These are phyloP conservation scores for Exserohilum turcica DNA, from an alignment of 2,329 filamentous ascomycete genomes.

Conservation along the genomic window DNA sequence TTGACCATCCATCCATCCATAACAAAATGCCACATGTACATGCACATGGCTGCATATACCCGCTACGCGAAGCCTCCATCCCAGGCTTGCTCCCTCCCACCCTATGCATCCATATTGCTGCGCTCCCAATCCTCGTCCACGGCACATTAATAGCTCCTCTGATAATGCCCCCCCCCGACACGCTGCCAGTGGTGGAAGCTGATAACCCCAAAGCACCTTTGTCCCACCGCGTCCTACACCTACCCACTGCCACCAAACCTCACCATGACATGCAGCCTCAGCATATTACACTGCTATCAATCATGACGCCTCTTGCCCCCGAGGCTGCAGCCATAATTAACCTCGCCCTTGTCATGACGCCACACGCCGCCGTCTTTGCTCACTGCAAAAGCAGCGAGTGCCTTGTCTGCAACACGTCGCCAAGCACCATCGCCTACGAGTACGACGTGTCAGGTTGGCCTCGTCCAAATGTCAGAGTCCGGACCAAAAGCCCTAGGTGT, in stretches of 20 bases:
- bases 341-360: not conserved
- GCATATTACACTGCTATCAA: constrained; percentile 4
- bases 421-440: not conserved
- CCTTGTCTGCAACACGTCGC: not conserved
- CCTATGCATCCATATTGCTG: not conserved
- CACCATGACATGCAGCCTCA: not conserved
- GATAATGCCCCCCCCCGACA: not conserved
- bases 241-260: not conserved
- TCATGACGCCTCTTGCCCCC: no score
- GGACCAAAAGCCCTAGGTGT: no score
- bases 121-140: not conserved
- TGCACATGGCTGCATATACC: constrained; percentile 4
- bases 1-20: not conserved
- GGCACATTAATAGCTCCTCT: constrained; percentile 8
- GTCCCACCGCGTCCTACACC: not conserved
- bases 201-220: not conserved
- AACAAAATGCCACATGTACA: not conserved
- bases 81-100: not conserved
- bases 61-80: constrained; percentile 1
- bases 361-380: not conserved
- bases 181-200: not conserved
- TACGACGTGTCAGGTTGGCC: not conserved
- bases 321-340: not conserved
- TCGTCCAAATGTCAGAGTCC: not conserved
- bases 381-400: constrained; percentile 5